Base-by-base conservation (phyloP, 495 filamentous ascomycete species). In the Talaromyces borbonicus region DNA sequence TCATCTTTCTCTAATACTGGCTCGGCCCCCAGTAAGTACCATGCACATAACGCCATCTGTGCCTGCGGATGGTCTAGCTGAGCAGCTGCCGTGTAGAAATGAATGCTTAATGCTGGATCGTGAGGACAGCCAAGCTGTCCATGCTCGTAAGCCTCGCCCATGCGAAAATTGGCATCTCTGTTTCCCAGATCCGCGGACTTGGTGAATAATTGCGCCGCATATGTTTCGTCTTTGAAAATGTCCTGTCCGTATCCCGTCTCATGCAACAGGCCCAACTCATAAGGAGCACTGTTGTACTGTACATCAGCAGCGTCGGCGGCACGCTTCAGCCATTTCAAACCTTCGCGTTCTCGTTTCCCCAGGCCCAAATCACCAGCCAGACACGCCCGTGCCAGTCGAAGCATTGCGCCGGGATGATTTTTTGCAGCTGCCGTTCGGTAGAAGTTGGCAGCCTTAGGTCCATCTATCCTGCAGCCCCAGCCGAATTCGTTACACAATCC, bases 31-130 rank as follows among this genome's bases (percentile, higher is more conserved):
- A 97, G 85, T 63, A 99, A 81, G 61, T 96, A 99, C 92, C 92
- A 99, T 11, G 92, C 92, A 59, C 92, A 97, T 18, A 99, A 74
- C 14, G 88, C 89, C 89, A 99, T 95, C 90, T 95, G 95, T n/a
- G 89, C 92, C 32, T 83, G 72, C 0, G 88, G 72, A 59, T 94
- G 85, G 1, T 85, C 86, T 9, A 72, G 67, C 52, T 93, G 85
- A 8, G 92, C 92, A 8, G 92, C 92, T 3, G 78, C 81, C 5
- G 90, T 97, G 62, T 99, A 99, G 57, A 95, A 97, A 59, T 99
- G 92, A 15, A 99, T 88, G 53, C 88, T 95, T 43, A 99, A 63
- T 2, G 90, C 90, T 3, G 93, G 86, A 61, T 99, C 92, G 18
- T 79, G 76, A 0, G 92, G 92, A 61, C 92, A 97, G 49, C 73